phyloP scores from a whole-genome alignment of 2,329 filamentous ascomycete species.

The Amauroascus verrucosus region DNA sequence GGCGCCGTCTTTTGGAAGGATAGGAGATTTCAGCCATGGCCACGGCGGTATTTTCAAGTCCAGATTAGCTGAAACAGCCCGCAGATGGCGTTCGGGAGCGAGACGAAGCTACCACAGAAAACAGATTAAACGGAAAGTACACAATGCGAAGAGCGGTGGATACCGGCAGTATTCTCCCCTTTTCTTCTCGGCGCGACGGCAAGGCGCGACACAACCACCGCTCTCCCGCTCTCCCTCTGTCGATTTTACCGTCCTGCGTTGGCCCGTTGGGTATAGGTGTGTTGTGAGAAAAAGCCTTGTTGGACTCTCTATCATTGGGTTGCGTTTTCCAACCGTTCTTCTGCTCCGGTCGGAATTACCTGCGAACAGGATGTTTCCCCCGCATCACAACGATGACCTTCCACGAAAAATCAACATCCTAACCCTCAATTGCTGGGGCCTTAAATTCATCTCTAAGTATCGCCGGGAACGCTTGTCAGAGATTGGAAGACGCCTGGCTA shows the following conservation, averaged over 20 bases:
- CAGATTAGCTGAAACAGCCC: neutral
- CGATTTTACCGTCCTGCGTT: too few relatives aligned
- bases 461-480: constrained; percentile 68
- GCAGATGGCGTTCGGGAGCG: neutral
- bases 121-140: neutral
- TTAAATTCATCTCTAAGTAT: constrained; percentile 73
- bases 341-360: neutral
- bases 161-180: constrained; percentile 1
- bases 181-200: neutral
- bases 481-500: constrained; percentile 71
- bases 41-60: neutral
- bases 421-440: constrained; percentile 94
- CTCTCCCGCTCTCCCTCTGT: too few relatives aligned
- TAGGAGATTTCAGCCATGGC: constrained; percentile 13
- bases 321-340: neutral
- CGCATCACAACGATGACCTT: constrained; percentile 15
- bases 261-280: too few relatives aligned
- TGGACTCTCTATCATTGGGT: too few relatives aligned
- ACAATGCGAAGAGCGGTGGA: constrained; percentile 17
- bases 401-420: constrained; percentile 61
- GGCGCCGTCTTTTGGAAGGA: constrained; percentile 25
- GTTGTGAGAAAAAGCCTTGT: too few relatives aligned
- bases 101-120: neutral
- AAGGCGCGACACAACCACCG: too few relatives aligned
- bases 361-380: constrained; percentile 7